Evolutionary conservation across 2,329 filamentous ascomycete species (phyloP), one percentile per base, ranked within the genome.

Genomic region (Diaporthe sp.): DNA sequence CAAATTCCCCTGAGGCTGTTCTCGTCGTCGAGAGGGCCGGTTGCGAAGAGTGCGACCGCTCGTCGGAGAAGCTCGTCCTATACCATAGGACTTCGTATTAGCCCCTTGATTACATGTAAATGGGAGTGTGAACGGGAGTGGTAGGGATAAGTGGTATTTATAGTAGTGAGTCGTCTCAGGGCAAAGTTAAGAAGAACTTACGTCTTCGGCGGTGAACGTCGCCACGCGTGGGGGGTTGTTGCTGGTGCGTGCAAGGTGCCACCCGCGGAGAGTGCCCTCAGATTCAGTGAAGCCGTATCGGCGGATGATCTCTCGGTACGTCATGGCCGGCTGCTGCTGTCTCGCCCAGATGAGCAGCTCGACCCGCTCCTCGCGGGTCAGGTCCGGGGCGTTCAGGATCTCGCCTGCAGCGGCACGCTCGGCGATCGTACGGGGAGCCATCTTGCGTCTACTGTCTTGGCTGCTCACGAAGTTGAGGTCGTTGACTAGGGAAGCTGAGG

Each of bases 401-500:
- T 39, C 31, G 2, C 65, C 65, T 2, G 15, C n/a, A 12, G 65
- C 65, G 12, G 65, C 65, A 7, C 31, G 65, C 65, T 69, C 31
- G 5, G 65, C 49, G n/a, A 69, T 69, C 3, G 65, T 69, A 7
- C 22, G 58, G 9, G n/a, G n/a, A 69, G n/a, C 22, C 65, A 69
- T 69, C 31, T 28, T 53, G 46, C 53, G 1, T 25, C 8, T 5
- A 7, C 17, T 68, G 13, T 13, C 12, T 15, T 67, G 28, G 17
- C 62, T 51, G 17, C 28, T 46, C 19, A n/a, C 28, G 44, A 37
- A 42, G 22, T 49, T 51, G 49, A n/a, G 4, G 9, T 42, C 8
- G 12, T 39, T 17, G 46, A 12, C 13, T 37, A 3, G 34, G 46
- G n/a, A 44, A 3, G 17, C 39, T 25, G 28, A 10, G 28, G 25